phyloP scores from a whole-genome alignment of 2,329 filamentous ascomycete species.

The Plenodomus biglobosus region DNA sequence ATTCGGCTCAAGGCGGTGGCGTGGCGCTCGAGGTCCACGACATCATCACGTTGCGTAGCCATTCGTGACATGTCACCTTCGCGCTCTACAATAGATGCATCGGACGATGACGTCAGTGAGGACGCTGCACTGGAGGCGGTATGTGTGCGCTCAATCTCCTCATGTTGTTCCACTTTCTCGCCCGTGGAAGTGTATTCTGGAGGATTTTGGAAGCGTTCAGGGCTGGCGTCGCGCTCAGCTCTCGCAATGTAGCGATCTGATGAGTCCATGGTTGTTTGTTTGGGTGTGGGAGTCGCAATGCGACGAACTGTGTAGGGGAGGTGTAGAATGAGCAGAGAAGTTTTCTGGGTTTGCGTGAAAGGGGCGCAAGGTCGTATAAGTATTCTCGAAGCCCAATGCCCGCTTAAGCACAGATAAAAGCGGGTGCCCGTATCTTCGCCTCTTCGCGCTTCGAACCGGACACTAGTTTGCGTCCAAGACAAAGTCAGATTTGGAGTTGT shows the following conservation, averaged over 20 bases:
- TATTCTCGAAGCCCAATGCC: neutral
- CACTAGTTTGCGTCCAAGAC: neutral
- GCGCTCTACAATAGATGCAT: conserved; percentile 43
- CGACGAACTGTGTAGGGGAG: neutral
- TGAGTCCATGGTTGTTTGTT: conserved; percentile 47
- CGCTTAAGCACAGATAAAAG: conserved; percentile 5
- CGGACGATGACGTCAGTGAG: conserved; percentile 50
- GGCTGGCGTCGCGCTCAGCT: conserved; percentile 59
- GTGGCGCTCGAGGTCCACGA: conserved; percentile 61
- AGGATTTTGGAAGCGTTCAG: conserved; percentile 36
- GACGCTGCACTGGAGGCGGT: conserved; percentile 51
- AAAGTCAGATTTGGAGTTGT: neutral
- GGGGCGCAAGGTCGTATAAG: neutral
- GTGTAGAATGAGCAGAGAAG: neutral
- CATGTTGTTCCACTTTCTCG: conserved; percentile 46
- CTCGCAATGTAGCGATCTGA: conserved; percentile 58
- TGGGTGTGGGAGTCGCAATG: conserved; percentile 2
- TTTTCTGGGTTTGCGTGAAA: neutral
- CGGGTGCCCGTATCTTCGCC: conserved; percentile 9
- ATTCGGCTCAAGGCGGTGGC: conserved; percentile 71
- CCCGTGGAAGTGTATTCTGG: conserved; percentile 43
- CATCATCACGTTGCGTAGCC: conserved; percentile 62
- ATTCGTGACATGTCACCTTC: conserved; percentile 58
- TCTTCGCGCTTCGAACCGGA: neutral
- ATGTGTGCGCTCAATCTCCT: conserved; percentile 59